Evolutionary conservation across 202 grass and related monocot species (phyloP).

Genomic region (Bolboschoenoplectus hybrid): DNA sequence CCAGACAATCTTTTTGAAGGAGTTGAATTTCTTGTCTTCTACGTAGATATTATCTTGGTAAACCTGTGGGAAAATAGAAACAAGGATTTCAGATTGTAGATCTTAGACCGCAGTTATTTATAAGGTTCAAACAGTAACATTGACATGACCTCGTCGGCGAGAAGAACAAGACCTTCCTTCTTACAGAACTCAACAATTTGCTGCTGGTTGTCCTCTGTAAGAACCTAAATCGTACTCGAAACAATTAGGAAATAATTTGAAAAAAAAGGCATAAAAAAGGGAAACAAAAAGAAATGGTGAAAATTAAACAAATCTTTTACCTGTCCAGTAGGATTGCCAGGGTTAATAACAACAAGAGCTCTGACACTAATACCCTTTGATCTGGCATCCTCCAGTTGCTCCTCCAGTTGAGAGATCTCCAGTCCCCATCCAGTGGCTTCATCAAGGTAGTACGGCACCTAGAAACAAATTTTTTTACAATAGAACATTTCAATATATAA

Average conservation of each 20-base stretch:
- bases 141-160: slow-evolving; percentile 72
- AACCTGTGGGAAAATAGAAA: slow-evolving; percentile 46
- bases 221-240: slow-evolving; percentile 52
- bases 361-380: slow-evolving; percentile 65
- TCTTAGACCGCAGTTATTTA: background rate
- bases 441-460: slow-evolving; percentile 90
- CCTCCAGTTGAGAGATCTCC: slow-evolving; percentile 61
- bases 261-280: background rate
- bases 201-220: slow-evolving; percentile 57
- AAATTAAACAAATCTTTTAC: slow-evolving; percentile 28
- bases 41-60: slow-evolving; percentile 66
- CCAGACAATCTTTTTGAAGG: slow-evolving; percentile 73
- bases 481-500: background rate
- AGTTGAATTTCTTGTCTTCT: slow-evolving; percentile 54
- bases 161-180: slow-evolving; percentile 68
- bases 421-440: slow-evolving; percentile 66
- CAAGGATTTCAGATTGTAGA: background rate
- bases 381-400: slow-evolving; percentile 65
- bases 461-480: slow-evolving; percentile 39
- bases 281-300: background rate
- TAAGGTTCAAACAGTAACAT: slow-evolving; percentile 14
- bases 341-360: slow-evolving; percentile 82
- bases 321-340: slow-evolving; percentile 83
- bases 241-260: slow-evolving; percentile 27
- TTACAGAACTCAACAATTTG: slow-evolving; percentile 74